These are phyloP conservation scores for Kluyveromyces starmeri DNA, from an alignment of 805 yeast species.

Conservation along the genomic window DNA sequence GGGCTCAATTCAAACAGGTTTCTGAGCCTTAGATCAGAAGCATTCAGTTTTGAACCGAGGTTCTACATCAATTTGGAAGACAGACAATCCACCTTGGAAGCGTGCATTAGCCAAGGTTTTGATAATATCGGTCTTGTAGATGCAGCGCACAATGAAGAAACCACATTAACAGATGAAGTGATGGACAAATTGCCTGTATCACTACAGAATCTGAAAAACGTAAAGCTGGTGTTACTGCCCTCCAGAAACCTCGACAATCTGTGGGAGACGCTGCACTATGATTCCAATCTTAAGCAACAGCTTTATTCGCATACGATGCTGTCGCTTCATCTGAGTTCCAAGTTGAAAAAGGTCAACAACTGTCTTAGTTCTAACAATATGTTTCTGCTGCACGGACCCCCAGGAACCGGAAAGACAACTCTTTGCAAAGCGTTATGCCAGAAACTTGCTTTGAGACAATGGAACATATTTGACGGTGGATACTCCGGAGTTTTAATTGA, in stretches of 20 bases:
- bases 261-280: constrained; percentile 32
- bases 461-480: constrained; percentile 1
- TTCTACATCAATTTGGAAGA: constrained; percentile 3
- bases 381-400: constrained; percentile 34
- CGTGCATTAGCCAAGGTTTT: constrained; percentile 3
- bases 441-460: constrained; percentile 29
- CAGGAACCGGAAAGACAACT: constrained; percentile 41
- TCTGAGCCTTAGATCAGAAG: too few species aligned
- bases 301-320: constrained; percentile 29
- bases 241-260: constrained; percentile 22
- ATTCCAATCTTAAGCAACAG: constrained; percentile 23
- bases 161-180: constrained; percentile 17
- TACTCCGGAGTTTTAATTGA: constrained; percentile 31
- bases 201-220: constrained; percentile 12
- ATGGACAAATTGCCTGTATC: constrained; percentile 11
- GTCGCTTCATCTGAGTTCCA: constrained; percentile 19
- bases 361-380: constrained; percentile 20
- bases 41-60: not conserved
- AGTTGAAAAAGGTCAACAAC: constrained; percentile 1
- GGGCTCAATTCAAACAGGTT: too few species aligned
- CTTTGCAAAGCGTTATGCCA: constrained; percentile 34
- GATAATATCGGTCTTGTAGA: constrained; percentile 2
- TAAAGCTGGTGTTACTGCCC: constrained; percentile 24
- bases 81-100: not conserved
- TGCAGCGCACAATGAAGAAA: constrained; percentile 4